Base-by-base conservation (phyloP, 345 rosid species). In the Hibiscus syriacus region DNA sequence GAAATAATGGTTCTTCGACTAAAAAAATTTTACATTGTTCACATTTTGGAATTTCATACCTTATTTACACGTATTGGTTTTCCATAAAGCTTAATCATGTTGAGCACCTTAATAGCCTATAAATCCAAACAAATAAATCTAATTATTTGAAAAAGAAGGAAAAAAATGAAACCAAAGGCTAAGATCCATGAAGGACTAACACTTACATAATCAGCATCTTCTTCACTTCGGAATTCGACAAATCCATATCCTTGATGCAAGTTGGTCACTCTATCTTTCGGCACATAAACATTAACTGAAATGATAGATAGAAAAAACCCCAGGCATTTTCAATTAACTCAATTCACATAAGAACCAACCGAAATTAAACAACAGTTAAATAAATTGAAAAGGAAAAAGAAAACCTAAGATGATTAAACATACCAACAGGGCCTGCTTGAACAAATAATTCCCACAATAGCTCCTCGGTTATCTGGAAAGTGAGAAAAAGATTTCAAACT, bases 371-470 rank as follows among this genome's bases (percentile, higher is more conserved):
- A 19, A 50, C 41, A 20, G 48, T 2, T 13, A 53, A 6, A 11
- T 11, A 34, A 22, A 17, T 12, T 36, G 48, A 23, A 12, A 34
- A 34, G 38, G 9, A 34, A 34, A 34, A 34, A 39, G 14, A 62
- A n/a, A n/a, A n/a, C 4, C 20, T 11, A 38, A 20, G 29, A 38
- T 10, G n/a, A n/a, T n/a, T n/a, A 39, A 74, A 64, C 79, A 32
- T 80, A 95, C 99, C 99, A 74, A 92, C 98, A 11, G 99, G 98
- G 4, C 99, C 99, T 0, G 98, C 98, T 79, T 92, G 98, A 60
- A 92, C 96, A 72, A 95, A 95, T 74, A 95, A 57, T 72, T 95
- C 98, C 99, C 99, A 95, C 2, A 95, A 90, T n/a, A 89, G 77
- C 77, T 95, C 98, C 79, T 95, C 99, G 11, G 87, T 59, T 12